These are phyloP conservation scores for Podospora pseudocomata DNA, from an alignment of 495 filamentous ascomycete genomes.

Conservation along the genomic window DNA sequence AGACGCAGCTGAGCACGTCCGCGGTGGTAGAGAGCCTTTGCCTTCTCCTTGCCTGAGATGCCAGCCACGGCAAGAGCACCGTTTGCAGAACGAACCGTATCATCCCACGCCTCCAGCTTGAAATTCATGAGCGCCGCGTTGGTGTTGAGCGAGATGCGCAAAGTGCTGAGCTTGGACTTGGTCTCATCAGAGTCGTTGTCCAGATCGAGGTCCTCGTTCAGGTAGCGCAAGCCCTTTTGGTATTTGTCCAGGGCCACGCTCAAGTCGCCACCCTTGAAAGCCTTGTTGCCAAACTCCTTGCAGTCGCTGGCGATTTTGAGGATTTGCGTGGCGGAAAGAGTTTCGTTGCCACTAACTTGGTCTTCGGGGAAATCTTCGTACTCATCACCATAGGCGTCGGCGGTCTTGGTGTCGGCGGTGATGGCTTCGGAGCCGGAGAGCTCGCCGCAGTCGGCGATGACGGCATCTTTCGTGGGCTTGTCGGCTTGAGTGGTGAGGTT, in stretches of 20 bases:
- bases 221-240: constrained; percentile 92
- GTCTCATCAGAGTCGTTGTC: constrained; percentile 67
- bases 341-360: constrained; percentile 43
- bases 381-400: constrained; percentile 80
- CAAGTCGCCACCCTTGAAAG: constrained; percentile 76
- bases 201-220: constrained; percentile 79
- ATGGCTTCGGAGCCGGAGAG: constrained; percentile 66
- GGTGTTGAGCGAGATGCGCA: constrained; percentile 48
- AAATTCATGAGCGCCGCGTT: constrained; percentile 57
- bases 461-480: constrained; percentile 70
- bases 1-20: constrained; percentile 67
- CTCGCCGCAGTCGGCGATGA: constrained; percentile 83
- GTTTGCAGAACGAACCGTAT: constrained; percentile 64
- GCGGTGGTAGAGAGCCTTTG: constrained; percentile 82
- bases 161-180: constrained; percentile 59
- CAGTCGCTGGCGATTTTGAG: constrained; percentile 78
- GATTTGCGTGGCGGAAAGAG: constrained; percentile 60
- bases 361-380: constrained; percentile 98
- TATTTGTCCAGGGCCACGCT: constrained; percentile 83
- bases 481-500: constrained; percentile 76
- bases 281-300: constrained; percentile 88
- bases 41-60: constrained; percentile 71
- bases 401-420: constrained; percentile 54
- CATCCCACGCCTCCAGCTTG: constrained; percentile 69
- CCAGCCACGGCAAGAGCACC: constrained; percentile 67